Percentiles rank a stretch among this genome's conserved stretches.
Evolutionary conservation across 257 asterid species (phyloP).

Genomic region (Solanum peruvianum): DNA sequence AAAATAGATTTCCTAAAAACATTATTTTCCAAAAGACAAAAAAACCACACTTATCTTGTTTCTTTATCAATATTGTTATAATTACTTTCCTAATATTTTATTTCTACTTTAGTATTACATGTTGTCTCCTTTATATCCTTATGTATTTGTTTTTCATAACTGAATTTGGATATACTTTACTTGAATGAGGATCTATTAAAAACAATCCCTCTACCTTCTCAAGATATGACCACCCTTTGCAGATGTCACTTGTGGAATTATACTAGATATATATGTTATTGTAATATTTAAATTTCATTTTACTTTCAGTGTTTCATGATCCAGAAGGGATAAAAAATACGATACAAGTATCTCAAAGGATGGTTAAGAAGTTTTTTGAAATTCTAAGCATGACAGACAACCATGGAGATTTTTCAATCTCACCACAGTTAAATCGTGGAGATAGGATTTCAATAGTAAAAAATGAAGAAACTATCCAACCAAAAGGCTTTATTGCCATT

Average conservation of each 20-base stretch:
- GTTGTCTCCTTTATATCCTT: background rate
- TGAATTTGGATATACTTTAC: background rate
- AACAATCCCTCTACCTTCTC: background rate
- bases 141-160: background rate
- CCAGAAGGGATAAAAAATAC: slow-evolving; percentile 30
- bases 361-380: slow-evolving; percentile 51
- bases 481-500: slow-evolving; percentile 30
- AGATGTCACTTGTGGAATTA: background rate
- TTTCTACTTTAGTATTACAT: background rate
- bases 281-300: background rate
- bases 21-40: background rate
- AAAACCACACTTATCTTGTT: background rate
- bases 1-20: background rate
- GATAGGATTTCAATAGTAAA: slow-evolving; percentile 30
- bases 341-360: slow-evolving; percentile 50
- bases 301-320: slow-evolving; percentile 24
- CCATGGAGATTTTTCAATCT: slow-evolving; percentile 19
- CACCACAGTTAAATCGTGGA: slow-evolving; percentile 21
- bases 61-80: background rate
- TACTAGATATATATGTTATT: background rate
- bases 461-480: slow-evolving; percentile 22
- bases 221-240: background rate
- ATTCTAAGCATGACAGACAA: slow-evolving; percentile 35
- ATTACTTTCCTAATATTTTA: background rate
- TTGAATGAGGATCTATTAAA: background rate